Base-by-base conservation (phyloP, 2,329 filamentous ascomycete genomes). In the Colletotrichum trifolii region DNA sequence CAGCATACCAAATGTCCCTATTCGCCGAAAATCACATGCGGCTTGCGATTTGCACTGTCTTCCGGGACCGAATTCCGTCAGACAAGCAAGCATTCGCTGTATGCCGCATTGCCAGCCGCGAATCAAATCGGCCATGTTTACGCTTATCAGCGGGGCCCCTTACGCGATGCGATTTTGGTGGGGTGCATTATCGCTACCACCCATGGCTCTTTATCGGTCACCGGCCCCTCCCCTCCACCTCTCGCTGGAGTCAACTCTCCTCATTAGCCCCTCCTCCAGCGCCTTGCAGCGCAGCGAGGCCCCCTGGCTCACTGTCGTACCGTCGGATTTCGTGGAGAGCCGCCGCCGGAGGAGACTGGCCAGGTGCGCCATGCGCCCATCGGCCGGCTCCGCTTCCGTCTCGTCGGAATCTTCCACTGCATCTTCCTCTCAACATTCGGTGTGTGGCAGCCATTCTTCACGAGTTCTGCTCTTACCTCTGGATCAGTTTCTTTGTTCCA, bases 321-420 rank as follows among this genome's bases (percentile, higher is more conserved):
- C 45, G 54, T 49, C 35, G 45, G 43, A 48, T 42, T 36, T 57
- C 54, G 54, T 48, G 43, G 54, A 40, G 54, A 40, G 49, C 17
- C 57, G 57, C 58, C 40, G 49, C 50, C 38, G 40, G 39, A 33
- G 54, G n/a, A 42, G 8, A 15, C 17, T 40, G 7, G 56, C 39
- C 56, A 43, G 43, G 56, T 5, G 13, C 56, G 40, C 35, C 7
- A 0, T 12, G 38, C 15, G 61, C 8, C 9, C 53, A 42, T 66
- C 63, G 63, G 63, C 63, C 58, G 63, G 63, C 63, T 66, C 63
- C 63, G 63, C 48, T 45, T 40, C 52, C 58, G 17, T 43, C 4
- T 38, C 45, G 40, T 62, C 63, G 63, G 63, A 49, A 61, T 46
- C 46, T 65, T 57, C 63, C 63, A 65, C 62, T 39, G 38, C 38